Evolutionary conservation across 2,329 filamentous ascomycete genomes (phyloP), one percentile per base, ranked within the genome.

Genomic region (Beauveria pseudobassiana): DNA sequence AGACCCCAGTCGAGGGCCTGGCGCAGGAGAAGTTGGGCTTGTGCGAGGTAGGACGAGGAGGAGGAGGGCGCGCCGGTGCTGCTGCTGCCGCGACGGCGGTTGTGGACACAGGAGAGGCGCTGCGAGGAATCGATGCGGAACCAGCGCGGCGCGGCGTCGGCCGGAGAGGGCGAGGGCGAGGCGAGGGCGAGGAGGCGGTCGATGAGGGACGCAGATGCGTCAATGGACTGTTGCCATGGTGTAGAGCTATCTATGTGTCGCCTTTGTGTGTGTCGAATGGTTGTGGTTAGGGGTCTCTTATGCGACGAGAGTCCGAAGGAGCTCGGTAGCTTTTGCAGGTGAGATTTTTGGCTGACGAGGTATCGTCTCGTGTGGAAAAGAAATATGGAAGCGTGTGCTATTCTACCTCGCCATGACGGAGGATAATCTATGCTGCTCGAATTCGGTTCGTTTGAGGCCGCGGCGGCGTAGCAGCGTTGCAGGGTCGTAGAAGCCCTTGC

Each of bases 141-240:
- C 73, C 74, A 79, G 18, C 81, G 79, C 28, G 82, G 80, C 6
- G 38, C 20, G 7, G 38, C 38, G 12, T 48, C 40, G 40, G 40
- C 26, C 9, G 38, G 69, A 26, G 66, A 45, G 38, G 68, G 70
- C 34, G 72, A 45, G 38, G 68, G 70, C 30, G 72, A 69, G 5
- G 70, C 30, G 72, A 69, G 6, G 69, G 65, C 28, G 70, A 68
- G 28, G 68, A 70, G 53, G 70, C 67, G 26, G 72, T 72, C 10
- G 72, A 69, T 12, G 73, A 71, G 51, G 58, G 26, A 40, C 58
- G 58, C 38, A 60, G 38, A 18, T 60, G 58, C 58, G 58, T 52
- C 34, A 18, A 40, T 1, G 40, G 34, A 66, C 69, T 64, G 65
- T 67, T 40, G 80, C 78, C 81, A 84, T 84, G 40, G 62, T 73